These are phyloP conservation scores for Choanephora cucurbitarum DNA, from an alignment of 371 early-diverging fungal species.

Conservation along the genomic window DNA sequence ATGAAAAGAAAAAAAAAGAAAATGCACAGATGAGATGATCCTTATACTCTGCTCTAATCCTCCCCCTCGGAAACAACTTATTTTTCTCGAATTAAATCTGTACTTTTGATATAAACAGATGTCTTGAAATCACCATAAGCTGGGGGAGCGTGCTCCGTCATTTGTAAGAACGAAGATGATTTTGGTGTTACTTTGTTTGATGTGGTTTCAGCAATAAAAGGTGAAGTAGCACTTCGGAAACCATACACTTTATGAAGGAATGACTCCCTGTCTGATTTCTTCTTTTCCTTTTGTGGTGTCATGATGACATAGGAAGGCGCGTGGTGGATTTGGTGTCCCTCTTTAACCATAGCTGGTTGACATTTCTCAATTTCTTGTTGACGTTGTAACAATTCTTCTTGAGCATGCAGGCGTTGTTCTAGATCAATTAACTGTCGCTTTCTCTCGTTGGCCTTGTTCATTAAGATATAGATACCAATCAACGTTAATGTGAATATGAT, in stretches of 20 bases:
- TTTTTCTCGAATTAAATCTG: background rate
- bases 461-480: conserved; percentile 9
- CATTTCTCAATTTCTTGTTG: conserved; percentile 4
- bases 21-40: background rate
- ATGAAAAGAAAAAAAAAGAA: too few species aligned
- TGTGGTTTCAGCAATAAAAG: background rate
- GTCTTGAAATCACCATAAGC: conserved; percentile 11
- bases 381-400: conserved; percentile 9
- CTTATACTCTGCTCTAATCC: background rate
- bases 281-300: conserved; percentile 13
- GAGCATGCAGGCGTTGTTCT: conserved; percentile 19
- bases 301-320: conserved; percentile 8
- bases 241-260: conserved; percentile 24
- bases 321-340: conserved; percentile 13
- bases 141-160: conserved; percentile 16
- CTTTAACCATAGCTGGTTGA: conserved; percentile 25
- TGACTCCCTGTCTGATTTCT: conserved; percentile 15
- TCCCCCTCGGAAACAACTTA: conserved; percentile 22
- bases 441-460: conserved; percentile 12
- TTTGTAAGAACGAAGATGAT: conserved; percentile 27
- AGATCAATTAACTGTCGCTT: conserved; percentile 18
- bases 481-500: conserved; percentile 18
- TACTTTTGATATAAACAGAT: conserved; percentile 1
- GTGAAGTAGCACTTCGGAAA: conserved; percentile 18
- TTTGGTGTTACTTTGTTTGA: conserved; percentile 11